Conservation (phyloP, 306 rosid species). For the Inga leiocalycina region DNA sequence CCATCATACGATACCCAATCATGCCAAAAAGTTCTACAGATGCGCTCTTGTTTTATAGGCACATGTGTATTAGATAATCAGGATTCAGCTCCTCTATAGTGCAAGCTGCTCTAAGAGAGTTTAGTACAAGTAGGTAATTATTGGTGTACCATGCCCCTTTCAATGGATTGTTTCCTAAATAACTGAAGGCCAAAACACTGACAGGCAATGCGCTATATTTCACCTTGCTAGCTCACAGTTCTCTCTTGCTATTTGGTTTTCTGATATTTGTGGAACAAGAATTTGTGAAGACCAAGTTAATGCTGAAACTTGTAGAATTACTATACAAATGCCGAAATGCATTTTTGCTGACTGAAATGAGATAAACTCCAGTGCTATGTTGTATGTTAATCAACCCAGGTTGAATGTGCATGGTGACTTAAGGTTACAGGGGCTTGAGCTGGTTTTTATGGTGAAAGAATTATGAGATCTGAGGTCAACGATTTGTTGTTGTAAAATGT, state of each 20-base stretch:
- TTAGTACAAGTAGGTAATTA: not conserved
- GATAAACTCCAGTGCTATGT: not conserved
- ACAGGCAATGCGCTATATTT: not conserved
- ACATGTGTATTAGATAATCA: not conserved
- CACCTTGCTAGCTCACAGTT: not conserved
- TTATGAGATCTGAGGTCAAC: not conserved
- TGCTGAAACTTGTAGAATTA: not conserved
- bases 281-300: not conserved
- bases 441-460: not conserved
- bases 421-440: not conserved
- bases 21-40: not conserved
- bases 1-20: not conserved
- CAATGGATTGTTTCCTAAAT: not conserved
- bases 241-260: not conserved
- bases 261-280: not conserved
- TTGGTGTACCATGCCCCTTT: not conserved
- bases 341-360: not conserved
- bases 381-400: not conserved
- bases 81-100: not conserved
- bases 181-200: not conserved
- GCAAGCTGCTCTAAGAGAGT: not conserved
- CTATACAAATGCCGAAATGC: not conserved
- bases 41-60: not conserved
- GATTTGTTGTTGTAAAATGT: not conserved
- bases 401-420: not conserved